Conservation (phyloP, 805 yeast species). For the Metschnikowia gelsemii region DNA sequence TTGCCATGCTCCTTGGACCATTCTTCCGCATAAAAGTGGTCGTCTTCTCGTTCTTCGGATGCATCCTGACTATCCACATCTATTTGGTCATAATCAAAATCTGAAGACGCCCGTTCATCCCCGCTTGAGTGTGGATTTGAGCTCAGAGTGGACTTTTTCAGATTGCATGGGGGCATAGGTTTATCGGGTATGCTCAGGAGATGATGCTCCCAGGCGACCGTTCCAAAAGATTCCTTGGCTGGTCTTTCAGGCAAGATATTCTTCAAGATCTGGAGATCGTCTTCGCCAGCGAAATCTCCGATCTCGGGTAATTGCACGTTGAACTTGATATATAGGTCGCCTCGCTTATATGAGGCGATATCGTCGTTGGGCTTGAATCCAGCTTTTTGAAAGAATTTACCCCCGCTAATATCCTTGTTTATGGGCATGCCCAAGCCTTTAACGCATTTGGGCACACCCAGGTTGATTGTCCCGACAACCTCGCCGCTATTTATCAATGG, state of each 20-base stretch:
- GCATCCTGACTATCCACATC: conserved; percentile 19
- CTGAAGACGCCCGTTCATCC: conserved; percentile 11
- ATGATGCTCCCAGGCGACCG: conserved; percentile 12
- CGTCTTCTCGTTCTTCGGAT: conserved; percentile 19
- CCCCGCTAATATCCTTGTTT: conserved; percentile 20
- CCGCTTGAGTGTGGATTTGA: conserved; percentile 2
- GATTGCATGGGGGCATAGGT: no score
- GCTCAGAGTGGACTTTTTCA: not conserved
- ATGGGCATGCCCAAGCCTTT: conserved; percentile 66
- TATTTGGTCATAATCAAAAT: conserved; percentile 18
- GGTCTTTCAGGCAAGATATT: conserved; percentile 21
- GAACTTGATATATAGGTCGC: conserved; percentile 41
- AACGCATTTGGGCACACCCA: conserved; percentile 48
- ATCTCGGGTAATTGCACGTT: conserved; percentile 36
- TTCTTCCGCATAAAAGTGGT: conserved; percentile 14
- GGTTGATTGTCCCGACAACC: conserved; percentile 54
- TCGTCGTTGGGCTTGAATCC: conserved; percentile 17
- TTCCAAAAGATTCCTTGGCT: conserved; percentile 8
- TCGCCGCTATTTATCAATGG: conserved; percentile 25
- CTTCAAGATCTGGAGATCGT: conserved; percentile 23
- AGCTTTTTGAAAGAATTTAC: conserved; percentile 27
- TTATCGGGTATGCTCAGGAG: no score
- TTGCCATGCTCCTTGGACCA: conserved; percentile 17
- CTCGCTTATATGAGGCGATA: conserved; percentile 26
- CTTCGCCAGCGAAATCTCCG: conserved; percentile 26